phyloP scores from a whole-genome alignment of 768 basidiomycete genomes.

The Paxillus involutus region DNA sequence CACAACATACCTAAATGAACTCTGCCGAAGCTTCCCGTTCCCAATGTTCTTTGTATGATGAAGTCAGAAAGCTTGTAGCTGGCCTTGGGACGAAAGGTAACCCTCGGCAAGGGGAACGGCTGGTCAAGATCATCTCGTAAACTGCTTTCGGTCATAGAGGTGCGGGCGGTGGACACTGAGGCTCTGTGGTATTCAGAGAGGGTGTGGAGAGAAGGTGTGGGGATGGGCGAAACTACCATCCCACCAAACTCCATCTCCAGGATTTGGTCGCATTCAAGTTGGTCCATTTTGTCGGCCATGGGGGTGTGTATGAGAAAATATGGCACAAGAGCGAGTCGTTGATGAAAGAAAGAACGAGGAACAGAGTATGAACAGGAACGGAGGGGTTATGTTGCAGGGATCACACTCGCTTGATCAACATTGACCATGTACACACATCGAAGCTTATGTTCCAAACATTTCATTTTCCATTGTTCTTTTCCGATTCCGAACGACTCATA shows the following conservation, averaged over 20 bases:
- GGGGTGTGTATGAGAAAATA: too few relatives aligned
- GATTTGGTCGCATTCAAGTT: too few relatives aligned
- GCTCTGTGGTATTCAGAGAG: constrained; percentile 55
- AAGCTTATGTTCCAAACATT: constrained; percentile 4
- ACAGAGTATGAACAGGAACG: too few relatives aligned
- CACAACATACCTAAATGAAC: constrained; percentile 74
- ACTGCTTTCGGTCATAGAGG: constrained; percentile 55
- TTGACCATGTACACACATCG: too few relatives aligned
- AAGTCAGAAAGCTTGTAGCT: constrained; percentile 76
- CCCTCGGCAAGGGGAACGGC: constrained; percentile 33
- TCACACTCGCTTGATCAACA: too few relatives aligned
- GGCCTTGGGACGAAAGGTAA: constrained; percentile 54
- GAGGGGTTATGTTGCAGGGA: too few relatives aligned
- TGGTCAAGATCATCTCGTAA: constrained; percentile 38
- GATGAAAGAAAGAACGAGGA: not conserved
- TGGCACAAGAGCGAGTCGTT: constrained; percentile 1
- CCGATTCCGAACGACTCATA: constrained; percentile 10
- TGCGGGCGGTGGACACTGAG: constrained; percentile 67
- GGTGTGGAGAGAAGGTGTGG: constrained; percentile 21
- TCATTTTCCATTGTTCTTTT: constrained; percentile 18
- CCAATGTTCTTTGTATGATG: constrained; percentile 77
- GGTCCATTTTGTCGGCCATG: constrained; percentile 17
- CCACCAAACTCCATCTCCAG: not conserved
- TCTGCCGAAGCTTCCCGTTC: constrained; percentile 97
- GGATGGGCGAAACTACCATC: not conserved